Evolutionary conservation across 1,284 basidiomycete genomes (phyloP).

Genomic region (Cryptococcus jaspeensis): DNA sequence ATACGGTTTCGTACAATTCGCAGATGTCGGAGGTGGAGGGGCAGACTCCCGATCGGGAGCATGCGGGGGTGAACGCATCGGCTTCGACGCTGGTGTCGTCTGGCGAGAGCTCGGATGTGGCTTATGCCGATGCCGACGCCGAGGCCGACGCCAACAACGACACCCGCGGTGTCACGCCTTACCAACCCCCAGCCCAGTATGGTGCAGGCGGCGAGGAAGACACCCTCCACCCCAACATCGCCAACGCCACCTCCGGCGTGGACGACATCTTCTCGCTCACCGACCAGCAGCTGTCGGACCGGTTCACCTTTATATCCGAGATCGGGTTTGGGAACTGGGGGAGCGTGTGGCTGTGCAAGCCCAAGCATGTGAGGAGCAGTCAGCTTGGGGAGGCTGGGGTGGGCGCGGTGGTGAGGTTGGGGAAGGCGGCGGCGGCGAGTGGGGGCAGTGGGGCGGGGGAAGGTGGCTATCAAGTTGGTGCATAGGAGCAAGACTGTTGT

Average conservation of each 20-base stretch:
- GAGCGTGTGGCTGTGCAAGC: slow-evolving; percentile 43
- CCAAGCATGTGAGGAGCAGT: slow-evolving; percentile 11
- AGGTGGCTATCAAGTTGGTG: slow-evolving; percentile 85
- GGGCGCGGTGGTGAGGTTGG: slow-evolving; percentile 17
- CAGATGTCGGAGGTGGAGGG: neutral
- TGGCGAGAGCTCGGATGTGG: neutral
- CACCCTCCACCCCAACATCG: slow-evolving; percentile 8
- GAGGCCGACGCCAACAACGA: neutral
- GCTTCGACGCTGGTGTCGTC: neutral
- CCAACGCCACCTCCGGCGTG: neutral
- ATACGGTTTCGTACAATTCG: slow-evolving; percentile 34
- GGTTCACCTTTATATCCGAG: slow-evolving; percentile 41
- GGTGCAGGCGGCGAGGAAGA: neutral
- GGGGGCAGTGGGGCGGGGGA: slow-evolving; percentile 44
- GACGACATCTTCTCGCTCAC: slow-evolving; percentile 35
- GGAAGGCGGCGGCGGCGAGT: slow-evolving; percentile 24
- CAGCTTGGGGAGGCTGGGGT: neutral
- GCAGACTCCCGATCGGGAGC: neutral
- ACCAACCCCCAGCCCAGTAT: neutral
- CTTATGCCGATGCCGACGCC: neutral
- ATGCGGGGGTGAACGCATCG: neutral
- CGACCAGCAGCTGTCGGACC: slow-evolving; percentile 39
- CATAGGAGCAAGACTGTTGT: slow-evolving; percentile 68
- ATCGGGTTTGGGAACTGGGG: slow-evolving; percentile 53
- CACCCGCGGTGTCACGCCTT: neutral